Percentiles rank a stretch among this genome's conserved stretches.
Conservation (phyloP, 768 basidiomycete genomes). For the Grammothele lineata region DNA sequence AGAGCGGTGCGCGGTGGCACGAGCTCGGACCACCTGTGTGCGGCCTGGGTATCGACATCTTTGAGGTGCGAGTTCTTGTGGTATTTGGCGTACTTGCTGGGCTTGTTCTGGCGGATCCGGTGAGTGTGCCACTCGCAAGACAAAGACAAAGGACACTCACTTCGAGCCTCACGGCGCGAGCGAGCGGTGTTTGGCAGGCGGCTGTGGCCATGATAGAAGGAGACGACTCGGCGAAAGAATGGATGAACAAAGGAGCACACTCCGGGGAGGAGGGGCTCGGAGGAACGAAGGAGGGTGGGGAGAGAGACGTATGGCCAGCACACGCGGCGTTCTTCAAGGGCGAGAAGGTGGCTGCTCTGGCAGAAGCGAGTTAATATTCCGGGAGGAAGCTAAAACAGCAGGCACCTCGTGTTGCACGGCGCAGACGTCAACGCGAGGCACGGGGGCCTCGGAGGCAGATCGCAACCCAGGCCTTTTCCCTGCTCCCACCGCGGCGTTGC, state of each 20-base stretch:
- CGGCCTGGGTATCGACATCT: slow-evolving; percentile 9
- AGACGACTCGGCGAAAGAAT: no score
- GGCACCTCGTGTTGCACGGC: no score
- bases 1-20: slow-evolving; percentile 52
- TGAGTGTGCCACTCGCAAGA: neutral
- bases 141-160: no score
- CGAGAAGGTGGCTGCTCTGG: slow-evolving; percentile 7
- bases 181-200: no score
- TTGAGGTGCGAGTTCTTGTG: no score
- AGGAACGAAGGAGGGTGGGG: slow-evolving; percentile 3
- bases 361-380: slow-evolving; percentile 13
- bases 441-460: no score
- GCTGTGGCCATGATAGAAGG: no score
- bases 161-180: no score
- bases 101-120: neutral
- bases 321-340: slow-evolving; percentile 17
- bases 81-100: neutral
- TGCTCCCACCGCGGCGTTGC: no score
- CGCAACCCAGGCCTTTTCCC: no score
- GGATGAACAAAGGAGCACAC: neutral
- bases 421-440: no score
- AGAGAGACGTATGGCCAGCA: slow-evolving; percentile 20
- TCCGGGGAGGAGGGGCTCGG: slow-evolving; percentile 2
- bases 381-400: no score
- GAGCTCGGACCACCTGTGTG: slow-evolving; percentile 51